phyloP scores from a whole-genome alignment of 176 grass and related monocot species.

The Phoenix dactylifera region DNA sequence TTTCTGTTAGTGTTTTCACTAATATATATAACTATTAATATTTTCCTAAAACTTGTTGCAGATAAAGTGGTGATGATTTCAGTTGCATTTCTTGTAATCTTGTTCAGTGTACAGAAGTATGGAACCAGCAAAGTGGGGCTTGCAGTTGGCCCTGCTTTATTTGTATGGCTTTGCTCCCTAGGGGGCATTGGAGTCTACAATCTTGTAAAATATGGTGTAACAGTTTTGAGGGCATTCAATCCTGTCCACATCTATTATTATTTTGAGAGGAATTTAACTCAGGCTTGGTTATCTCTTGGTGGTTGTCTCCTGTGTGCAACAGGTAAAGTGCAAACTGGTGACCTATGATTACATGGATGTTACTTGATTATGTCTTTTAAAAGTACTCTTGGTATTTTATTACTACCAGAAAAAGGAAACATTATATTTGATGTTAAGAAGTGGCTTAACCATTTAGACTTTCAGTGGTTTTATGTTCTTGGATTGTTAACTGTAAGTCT shows the following conservation, averaged over 20 bases:
- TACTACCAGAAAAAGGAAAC: too few relatives aligned
- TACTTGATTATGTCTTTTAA: too few relatives aligned
- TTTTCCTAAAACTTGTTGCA: constrained; percentile 27
- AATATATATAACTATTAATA: not conserved
- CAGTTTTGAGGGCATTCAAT: constrained; percentile 77
- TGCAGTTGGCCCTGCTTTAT: constrained; percentile 71
- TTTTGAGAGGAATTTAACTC: constrained; percentile 71
- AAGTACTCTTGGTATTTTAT: too few relatives aligned
- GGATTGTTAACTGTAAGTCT: too few relatives aligned
- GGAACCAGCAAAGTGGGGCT: constrained; percentile 93
- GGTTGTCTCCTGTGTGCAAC: constrained; percentile 86
- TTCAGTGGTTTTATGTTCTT: too few relatives aligned
- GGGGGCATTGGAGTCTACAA: constrained; percentile 85
- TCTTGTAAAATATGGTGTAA: constrained; percentile 61
- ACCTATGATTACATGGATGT: not conserved
- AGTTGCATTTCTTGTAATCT: constrained; percentile 65
- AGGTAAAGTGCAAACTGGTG: constrained; percentile 28
- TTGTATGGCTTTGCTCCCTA: constrained; percentile 95
- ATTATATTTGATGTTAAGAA: too few relatives aligned
- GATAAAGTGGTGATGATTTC: constrained; percentile 97
- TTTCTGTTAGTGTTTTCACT: not conserved
- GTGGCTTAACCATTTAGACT: too few relatives aligned
- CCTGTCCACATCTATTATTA: constrained; percentile 78
- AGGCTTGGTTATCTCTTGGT: constrained; percentile 94
- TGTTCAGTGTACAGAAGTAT: constrained; percentile 87